Percentiles rank a stretch among this genome's conserved stretches.
Evolutionary conservation across 2,329 filamentous ascomycete genomes (phyloP).

Genomic region (Ophiostoma piceae): DNA sequence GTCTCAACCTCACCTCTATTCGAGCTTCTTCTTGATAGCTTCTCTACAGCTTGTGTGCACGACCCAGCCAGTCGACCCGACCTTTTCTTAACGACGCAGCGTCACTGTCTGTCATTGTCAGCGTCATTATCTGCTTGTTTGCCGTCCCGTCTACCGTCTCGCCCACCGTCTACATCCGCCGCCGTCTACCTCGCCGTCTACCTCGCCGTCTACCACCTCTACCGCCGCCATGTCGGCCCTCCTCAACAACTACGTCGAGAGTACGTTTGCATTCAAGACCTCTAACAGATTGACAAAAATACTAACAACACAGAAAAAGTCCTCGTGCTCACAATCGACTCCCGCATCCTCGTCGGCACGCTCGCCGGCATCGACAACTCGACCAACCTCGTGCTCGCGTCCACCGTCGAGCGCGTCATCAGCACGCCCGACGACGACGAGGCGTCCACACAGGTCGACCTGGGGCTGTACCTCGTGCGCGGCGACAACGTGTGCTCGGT

Average conservation of each 20-base stretch:
- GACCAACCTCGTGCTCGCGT: constrained; percentile 81
- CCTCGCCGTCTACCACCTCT: neutral
- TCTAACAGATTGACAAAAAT: no score
- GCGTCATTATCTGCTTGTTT: no score
- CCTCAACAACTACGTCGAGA: constrained; percentile 33
- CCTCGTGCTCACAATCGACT: constrained; percentile 85
- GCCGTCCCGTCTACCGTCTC: no score
- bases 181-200: no score
- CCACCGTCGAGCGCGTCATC: constrained; percentile 85
- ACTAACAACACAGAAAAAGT: constrained; percentile 65
- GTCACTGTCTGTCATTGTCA: no score
- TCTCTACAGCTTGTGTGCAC: no score
- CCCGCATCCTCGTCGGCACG: constrained; percentile 75
- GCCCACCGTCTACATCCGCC: no score
- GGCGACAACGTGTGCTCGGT: constrained; percentile 92
- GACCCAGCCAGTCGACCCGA: no score
- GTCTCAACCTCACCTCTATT: neutral
- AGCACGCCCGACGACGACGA: constrained; percentile 78
- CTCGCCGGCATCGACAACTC: constrained; percentile 83
- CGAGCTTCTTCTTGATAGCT: no score
- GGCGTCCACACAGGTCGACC: constrained; percentile 69
- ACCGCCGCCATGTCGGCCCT: constrained; percentile 30
- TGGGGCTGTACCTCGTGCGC: constrained; percentile 86
- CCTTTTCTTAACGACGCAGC: no score
- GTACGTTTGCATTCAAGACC: constrained; percentile 24